Evolutionary conservation across 805 yeast genomes (phyloP), one percentile per base, ranked within the genome.

Genomic region (Candida quercuum): DNA sequence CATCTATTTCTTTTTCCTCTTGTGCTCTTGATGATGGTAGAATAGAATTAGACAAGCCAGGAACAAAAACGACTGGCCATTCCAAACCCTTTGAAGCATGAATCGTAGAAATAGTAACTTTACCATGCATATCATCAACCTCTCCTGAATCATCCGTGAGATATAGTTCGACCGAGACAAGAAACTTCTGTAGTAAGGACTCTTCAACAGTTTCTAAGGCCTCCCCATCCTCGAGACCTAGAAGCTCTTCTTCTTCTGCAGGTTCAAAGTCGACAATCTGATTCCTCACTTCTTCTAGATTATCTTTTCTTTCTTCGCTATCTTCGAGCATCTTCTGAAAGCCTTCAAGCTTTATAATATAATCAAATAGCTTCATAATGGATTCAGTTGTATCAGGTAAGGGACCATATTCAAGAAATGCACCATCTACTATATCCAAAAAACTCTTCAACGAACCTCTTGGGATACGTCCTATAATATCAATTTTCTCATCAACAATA

Each of bases 31-130:
- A 50, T 4, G 81, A 75, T 0, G 95, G 95, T 11, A 86, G 61
- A 12, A 74, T 57, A 1, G 83, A 81, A 33, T 83, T 86, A 23
- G 73, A 66, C 14, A 85, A 60, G 0, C 86, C 82, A 0, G 94
- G 87, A 11, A 86, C 73, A 53, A 86, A 86, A 0, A 91, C 97
- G 12, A 86, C 76, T 0, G 95, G 91, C 97, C 98, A 91, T 56
- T 91, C 99, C 2, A 89, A 66, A 1, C 99, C 99, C 56, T 91
- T 91, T 2, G 97, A 78, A 0, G 88, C 86, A 56, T 91, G 99
- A 11, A 91, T 82, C 0, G 98, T 93, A 0, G 95, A 82, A 0
- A 91, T 60, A 0, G 72, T 60, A 1, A 77, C 69, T n/a, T 48
- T 49, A 1, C 62, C 67, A 4, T 40, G 40, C n/a, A 17, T 16